Evolutionary conservation across 1,284 basidiomycete species (phyloP), one percentile per base, ranked within the genome.

Genomic region (Caloboletus inedulis): DNA sequence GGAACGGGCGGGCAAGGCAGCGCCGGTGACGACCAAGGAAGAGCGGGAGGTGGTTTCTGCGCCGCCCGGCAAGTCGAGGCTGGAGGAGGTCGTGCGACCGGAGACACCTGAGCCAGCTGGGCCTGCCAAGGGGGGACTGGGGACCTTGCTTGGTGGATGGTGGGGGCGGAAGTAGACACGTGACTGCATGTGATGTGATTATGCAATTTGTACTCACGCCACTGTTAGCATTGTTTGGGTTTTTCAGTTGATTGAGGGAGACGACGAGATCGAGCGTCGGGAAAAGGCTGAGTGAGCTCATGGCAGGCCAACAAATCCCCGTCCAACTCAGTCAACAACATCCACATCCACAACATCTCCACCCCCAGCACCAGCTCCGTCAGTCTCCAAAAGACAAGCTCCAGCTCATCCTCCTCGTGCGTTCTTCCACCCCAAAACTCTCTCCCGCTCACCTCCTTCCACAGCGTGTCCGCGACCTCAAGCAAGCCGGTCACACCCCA

Each of bases 1-100:
- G 62, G 79, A 78, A 52, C 75, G 85, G 7, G 89, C 87, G 4
- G 91, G 91, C 1, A 85, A 83, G 70, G 63, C 58, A n/a, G 57
- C 69, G 2, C 51, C 52, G 9, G 49, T 48, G 33, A 50, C 50
- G 18, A 23, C 46, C 6, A 62, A 30, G 36, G 59, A 63, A 8
- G 61, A 71, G 47, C 52, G 59, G 6, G 72, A 54, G 7, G 59
- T 49, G 13, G 60, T 62, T 4, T 52, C 49, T 3, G 55, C 57
- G 0, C 58, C 54, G 23, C 64, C 62, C 37, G 63, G 51, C 8
- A 65, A 57, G 46, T 61, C 68, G 12, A 49, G 69, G 41, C 34
- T 60, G 34, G 69, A 65, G 51, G 62, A 62, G 43, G 55, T 53
- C 16, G 53, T 47, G 60, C 70, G 65, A 57, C 60, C 72, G 2